Evolutionary conservation across 148 eudicot genomes (phyloP).

Genomic region (Spergularia marina): DNA sequence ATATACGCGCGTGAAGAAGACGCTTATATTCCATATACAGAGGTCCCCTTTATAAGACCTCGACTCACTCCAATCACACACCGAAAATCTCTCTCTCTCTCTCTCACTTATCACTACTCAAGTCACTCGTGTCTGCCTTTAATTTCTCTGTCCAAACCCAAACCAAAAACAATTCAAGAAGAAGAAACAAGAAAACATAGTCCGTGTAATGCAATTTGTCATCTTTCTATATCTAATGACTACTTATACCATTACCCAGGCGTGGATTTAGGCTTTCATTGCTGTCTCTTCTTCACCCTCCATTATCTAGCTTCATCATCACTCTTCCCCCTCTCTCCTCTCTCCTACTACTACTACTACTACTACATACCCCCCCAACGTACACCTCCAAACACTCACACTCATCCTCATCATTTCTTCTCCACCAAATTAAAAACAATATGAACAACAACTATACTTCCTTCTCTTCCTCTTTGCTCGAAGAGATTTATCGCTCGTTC

Average conservation of each 20-base stretch:
- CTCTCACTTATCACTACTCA: constrained; percentile 1
- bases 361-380: too few species aligned
- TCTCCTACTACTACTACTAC: neutral
- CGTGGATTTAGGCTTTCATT: constrained; percentile 44
- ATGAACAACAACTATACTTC: constrained; percentile 38
- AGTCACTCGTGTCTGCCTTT: neutral
- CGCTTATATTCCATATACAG: neutral
- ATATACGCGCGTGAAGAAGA: neutral
- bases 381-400: neutral
- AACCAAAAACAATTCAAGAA: neutral
- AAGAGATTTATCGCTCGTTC: constrained; percentile 79
- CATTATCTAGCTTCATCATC: too few species aligned
- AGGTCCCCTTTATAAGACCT: constrained; percentile 22
- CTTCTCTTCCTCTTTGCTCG: constrained; percentile 77
- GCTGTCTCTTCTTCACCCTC: constrained; percentile 28
- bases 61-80: constrained; percentile 13
- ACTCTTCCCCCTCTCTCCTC: neutral
- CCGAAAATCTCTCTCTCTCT: constrained; percentile 15
- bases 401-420: neutral
- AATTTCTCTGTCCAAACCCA: neutral
- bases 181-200: neutral
- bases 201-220: constrained; percentile 6
- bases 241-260: constrained; percentile 13
- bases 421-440: constrained; percentile 5
- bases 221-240: neutral